These are phyloP conservation scores for Asterella californica DNA, from an alignment of 225 moss, liverwort and hornwort species.

Conservation along the genomic window DNA sequence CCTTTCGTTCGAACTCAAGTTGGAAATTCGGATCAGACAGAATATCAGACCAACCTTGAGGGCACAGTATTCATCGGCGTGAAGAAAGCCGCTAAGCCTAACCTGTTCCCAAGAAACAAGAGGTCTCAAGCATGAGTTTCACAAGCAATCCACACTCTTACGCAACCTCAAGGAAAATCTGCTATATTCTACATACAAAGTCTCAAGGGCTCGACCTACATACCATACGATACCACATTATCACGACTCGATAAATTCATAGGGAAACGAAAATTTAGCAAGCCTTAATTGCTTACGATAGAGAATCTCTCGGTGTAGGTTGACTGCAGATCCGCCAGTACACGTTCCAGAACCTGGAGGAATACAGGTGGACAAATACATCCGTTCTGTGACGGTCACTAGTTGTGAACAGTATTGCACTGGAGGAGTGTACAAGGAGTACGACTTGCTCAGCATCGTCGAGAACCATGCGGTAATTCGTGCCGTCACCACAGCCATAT, in stretches of 20 bases:
- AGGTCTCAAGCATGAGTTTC: too few relatives aligned
- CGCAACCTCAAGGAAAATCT: background rate
- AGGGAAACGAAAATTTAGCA: background rate
- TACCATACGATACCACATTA: background rate
- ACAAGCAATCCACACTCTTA: background rate
- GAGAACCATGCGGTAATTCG: background rate
- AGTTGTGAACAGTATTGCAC: background rate
- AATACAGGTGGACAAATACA: background rate
- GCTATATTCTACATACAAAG: background rate
- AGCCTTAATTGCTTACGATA: slow-evolving; percentile 39
- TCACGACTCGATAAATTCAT: too few relatives aligned
- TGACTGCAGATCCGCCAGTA: slow-evolving; percentile 63
- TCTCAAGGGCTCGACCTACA: too few relatives aligned
- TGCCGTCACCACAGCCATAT: background rate
- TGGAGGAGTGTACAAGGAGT: background rate
- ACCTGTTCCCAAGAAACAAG: slow-evolving; percentile 43
- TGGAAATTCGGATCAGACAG: background rate
- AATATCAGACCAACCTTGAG: slow-evolving; percentile 62
- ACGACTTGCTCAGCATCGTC: background rate
- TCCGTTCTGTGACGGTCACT: too few relatives aligned
- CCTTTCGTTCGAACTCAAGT: background rate
- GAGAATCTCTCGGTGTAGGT: slow-evolving; percentile 62
- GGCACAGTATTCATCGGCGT: slow-evolving; percentile 80
- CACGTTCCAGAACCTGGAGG: slow-evolving; percentile 75
- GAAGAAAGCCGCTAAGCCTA: slow-evolving; percentile 83